phyloP scores from a whole-genome alignment of 106 monocot species.

The Narthecium ossifragum region DNA sequence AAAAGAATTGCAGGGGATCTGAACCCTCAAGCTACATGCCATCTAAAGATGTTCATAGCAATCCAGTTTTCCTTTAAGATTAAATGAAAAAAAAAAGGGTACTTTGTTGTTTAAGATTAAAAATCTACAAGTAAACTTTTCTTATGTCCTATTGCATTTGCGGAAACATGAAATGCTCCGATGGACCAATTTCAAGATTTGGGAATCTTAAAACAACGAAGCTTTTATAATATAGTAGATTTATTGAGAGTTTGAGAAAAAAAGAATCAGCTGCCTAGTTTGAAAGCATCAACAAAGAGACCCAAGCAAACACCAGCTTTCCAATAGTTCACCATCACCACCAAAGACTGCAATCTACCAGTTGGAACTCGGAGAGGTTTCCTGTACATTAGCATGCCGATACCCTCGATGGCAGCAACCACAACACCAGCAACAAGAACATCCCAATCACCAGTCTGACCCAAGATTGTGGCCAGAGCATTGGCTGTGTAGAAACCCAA shows the following conservation, averaged over 20 bases:
- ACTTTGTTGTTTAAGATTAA: neutral
- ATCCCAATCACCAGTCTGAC: constrained; percentile 99
- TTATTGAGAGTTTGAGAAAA: too few relatives aligned
- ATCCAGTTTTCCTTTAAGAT: neutral
- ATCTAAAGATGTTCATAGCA: too few relatives aligned
- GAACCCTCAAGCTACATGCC: too few relatives aligned
- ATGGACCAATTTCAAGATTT: too few relatives aligned
- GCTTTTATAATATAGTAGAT: too few relatives aligned
- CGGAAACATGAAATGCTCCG: too few relatives aligned
- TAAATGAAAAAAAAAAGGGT: neutral
- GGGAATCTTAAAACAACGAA: too few relatives aligned
- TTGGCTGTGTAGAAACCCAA: constrained; percentile 97
- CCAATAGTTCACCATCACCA: constrained; percentile 85
- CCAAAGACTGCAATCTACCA: constrained; percentile 48
- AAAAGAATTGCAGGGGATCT: too few relatives aligned
- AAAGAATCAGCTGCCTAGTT: constrained; percentile 95
- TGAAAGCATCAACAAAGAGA: constrained; percentile 95
- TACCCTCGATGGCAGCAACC: constrained; percentile 88
- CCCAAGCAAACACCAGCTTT: constrained; percentile 96
- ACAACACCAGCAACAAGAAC: constrained; percentile 89
- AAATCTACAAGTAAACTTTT: too few relatives aligned
- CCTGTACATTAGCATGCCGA: constrained; percentile 89
- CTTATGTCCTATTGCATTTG: too few relatives aligned
- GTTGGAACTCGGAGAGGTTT: constrained; percentile 34
- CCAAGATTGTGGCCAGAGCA: constrained; percentile 87